These are phyloP conservation scores for Lodderomyces margitis DNA, from an alignment of 1,139 yeast genomes.

Conservation along the genomic window DNA sequence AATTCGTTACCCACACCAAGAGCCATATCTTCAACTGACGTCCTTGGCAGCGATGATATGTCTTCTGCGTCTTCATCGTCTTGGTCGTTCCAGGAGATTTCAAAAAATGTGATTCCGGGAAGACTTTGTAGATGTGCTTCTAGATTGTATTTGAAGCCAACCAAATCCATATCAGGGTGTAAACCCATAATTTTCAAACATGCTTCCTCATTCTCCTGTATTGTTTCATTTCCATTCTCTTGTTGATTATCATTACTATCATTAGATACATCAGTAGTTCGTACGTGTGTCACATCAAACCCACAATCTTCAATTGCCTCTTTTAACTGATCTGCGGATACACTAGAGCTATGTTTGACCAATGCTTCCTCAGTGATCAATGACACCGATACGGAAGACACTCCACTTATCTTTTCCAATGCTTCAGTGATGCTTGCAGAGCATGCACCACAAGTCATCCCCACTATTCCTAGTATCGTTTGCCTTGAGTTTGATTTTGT, in stretches of 20 bases:
- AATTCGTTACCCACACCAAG: slow-evolving; percentile 30
- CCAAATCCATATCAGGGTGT: slow-evolving; percentile 24
- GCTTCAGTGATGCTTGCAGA: slow-evolving; percentile 60
- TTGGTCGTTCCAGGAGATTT: not conserved
- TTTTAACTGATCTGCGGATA: slow-evolving; percentile 35
- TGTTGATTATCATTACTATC: not conserved
- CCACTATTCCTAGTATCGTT: slow-evolving; percentile 42
- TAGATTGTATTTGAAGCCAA: slow-evolving; percentile 35
- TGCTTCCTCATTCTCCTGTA: slow-evolving; percentile 25
- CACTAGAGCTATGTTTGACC: slow-evolving; percentile 41
- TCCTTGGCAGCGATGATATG: slow-evolving; percentile 5
- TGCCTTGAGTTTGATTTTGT: slow-evolving; percentile 5
- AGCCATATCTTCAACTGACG: slow-evolving; percentile 17
- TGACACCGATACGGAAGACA: slow-evolving; percentile 55
- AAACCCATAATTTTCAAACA: slow-evolving; percentile 37
- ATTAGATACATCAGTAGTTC: slow-evolving; percentile 8
- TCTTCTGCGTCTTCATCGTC: slow-evolving; percentile 7
- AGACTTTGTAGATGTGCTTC: slow-evolving; percentile 38
- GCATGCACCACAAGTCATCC: slow-evolving; percentile 92
- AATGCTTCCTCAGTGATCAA: slow-evolving; percentile 71
- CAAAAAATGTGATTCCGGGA: slow-evolving; percentile 23
- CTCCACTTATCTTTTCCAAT: slow-evolving; percentile 48
- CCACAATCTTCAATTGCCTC: slow-evolving; percentile 72
- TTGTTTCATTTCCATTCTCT: slow-evolving; percentile 4
- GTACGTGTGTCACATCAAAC: slow-evolving; percentile 51